Base-by-base conservation (phyloP, 768 basidiomycete genomes). In the Lentinula edodes region DNA sequence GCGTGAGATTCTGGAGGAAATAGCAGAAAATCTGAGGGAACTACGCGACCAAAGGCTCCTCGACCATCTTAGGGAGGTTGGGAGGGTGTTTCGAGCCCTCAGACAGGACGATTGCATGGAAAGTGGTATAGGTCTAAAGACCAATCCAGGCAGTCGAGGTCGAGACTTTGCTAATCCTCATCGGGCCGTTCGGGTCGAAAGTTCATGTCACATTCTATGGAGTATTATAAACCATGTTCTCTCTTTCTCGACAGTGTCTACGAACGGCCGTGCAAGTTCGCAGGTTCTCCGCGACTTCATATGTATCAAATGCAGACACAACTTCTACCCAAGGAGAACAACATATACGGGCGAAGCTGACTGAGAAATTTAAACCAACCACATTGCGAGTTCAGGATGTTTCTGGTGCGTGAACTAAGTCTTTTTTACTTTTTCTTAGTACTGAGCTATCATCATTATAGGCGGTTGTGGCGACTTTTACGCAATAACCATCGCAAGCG, bases 391-490 rank as follows among this genome's bases (percentile, higher is more conserved):
- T 98, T 2, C 88, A 95, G 75, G 96, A 99, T 73, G 84, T 95
- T n/a, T 98, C 95, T 32, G 96, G 96, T 95, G 23, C 63, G 83
- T 69, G 34, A 18, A 23, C n/a, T 52, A n/a, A 52, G 51, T 38
- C 65, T 34, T 15, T 15, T 61, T 5, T 3, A 60, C 50, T 32
- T 39, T 48, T 34, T 34, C 64, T 38, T 52, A 38, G 52, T 58
- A 50, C 61, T 56, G 13, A 64, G 34, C 56, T 41, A 2, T 50
- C 45, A 52, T 67, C 15, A 36, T 7, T 36, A 20, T 51, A 97
- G 96, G 95, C 58, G 97, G 97, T 23, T 98, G 97, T 70, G 97
- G 97, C n/a, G 83, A 88, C 4, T 99, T 98, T 75, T 99, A 96
- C 68, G 91, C 95, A 46, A 95, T 99, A 64, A 82, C 84, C 12